Base-by-base conservation (phyloP, 768 basidiomycete genomes). In the Albatrellus ellisii region DNA sequence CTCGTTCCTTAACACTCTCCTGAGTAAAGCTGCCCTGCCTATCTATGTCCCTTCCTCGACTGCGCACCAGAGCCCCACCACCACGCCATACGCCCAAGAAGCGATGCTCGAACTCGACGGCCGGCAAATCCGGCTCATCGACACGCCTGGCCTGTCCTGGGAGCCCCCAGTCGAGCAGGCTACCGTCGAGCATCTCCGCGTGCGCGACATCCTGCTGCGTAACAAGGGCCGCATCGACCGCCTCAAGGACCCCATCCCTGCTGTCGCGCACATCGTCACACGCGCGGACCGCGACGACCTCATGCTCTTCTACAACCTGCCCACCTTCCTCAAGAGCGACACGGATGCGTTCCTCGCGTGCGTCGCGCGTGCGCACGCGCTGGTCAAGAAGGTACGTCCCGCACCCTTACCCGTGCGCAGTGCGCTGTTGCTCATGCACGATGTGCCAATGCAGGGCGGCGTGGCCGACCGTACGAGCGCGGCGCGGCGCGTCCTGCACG, bases 71-170 rank as follows among this genome's bases (percentile, higher is more conserved):
- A 71, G 73, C 20, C 80, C 79, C 7, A 82, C 82, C 1, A 94
- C 90, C 17, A 87, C 79, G 18, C 64, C 68, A 11, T 67, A 73
- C 25, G 69, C 81, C 4, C 79, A 79, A 50, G 77, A 80, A 50
- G 67, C 83, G 18, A 59, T 65, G 2, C 50, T 73, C 2, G 70
- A 70, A 39, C 56, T 64, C 8, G 66, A 63, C 8, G 70, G 67
- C 18, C 65, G 63, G 47, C 61, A 62, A 39, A 64, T 90, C 49
- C 71, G 72, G 26, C 52, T 92, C 43, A 76, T 91, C 52, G 91
- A 95, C 58, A 94, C 87, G 0, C 91, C 91, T 25, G 91, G 91
- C n/a, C 61, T 90, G 50, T 67, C 73, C 39, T 79, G 75, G 69
- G 56, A 59, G 63, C 55, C 54, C 26, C 43, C 57, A 2, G 46